phyloP scores from a whole-genome alignment of 140 eudicot genomes.

The Oenanthe javanica region DNA sequence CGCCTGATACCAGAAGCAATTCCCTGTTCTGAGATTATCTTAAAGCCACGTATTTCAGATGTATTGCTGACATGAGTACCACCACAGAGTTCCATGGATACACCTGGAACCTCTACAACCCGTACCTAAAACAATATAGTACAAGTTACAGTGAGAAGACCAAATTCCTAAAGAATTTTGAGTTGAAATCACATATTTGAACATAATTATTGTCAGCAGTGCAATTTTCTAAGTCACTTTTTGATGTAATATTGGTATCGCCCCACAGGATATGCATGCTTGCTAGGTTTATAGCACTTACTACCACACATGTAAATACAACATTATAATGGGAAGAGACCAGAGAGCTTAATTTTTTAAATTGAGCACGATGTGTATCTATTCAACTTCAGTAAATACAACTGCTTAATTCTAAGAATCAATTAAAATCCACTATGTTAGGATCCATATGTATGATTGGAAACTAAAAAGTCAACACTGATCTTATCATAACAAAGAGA shows the following conservation, averaged over 20 bases:
- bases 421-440: neutral
- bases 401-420: neutral
- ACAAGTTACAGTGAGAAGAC: neutral
- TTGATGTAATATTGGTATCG: neutral
- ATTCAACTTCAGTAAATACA: neutral
- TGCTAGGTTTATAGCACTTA: neutral
- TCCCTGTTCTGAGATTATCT: constrained; percentile 87
- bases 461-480: neutral
- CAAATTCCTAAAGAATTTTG: neutral
- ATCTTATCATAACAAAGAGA: neutral
- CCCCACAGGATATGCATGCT: neutral
- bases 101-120: constrained; percentile 97
- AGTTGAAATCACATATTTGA: neutral
- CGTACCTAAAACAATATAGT: constrained; percentile 59
- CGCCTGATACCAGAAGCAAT: constrained; percentile 94
- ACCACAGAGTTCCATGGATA: constrained; percentile 97
- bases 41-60: constrained; percentile 86
- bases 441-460: neutral
- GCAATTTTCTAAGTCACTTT: neutral
- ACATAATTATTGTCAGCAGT: neutral
- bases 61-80: constrained; percentile 96
- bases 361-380: neutral
- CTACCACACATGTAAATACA: neutral
- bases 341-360: neutral
- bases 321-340: neutral